Percentiles rank a stretch among this genome's conserved stretches.
phyloP scores from a whole-genome alignment of 1,284 basidiomycete species.

The Tilletiopsis washingtonensis region DNA sequence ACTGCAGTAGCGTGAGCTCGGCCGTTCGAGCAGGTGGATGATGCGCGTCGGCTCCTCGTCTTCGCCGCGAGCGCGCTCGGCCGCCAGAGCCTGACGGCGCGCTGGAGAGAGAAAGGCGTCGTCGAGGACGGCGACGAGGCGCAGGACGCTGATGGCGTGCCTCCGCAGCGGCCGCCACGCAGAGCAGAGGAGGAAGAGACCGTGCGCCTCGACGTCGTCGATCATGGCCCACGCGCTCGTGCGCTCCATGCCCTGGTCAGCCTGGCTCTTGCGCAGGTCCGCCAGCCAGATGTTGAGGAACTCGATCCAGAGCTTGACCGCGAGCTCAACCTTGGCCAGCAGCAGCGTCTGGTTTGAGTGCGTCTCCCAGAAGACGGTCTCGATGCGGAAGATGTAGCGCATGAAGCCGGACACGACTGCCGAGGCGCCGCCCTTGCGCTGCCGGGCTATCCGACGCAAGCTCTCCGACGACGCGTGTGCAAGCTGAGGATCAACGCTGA shows the following conservation, averaged over 20 bases:
- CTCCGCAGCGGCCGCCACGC: conserved; percentile 58
- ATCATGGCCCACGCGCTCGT: conserved; percentile 45
- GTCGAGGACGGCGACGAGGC: conserved; percentile 39
- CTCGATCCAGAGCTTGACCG: conserved; percentile 67
- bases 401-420: conserved; percentile 64
- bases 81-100: conserved; percentile 24
- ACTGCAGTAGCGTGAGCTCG: conserved; percentile 14
- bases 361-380: conserved; percentile 61
- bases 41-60: conserved; percentile 33
- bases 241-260: conserved; percentile 25
- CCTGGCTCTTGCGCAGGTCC: conserved; percentile 48
- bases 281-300: conserved; percentile 65
- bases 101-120: conserved; percentile 23
- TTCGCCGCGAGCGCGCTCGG: conserved; percentile 29
- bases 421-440: conserved; percentile 51
- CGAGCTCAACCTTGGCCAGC: conserved; percentile 57
- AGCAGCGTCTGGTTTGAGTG: conserved; percentile 57
- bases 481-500: conserved; percentile 68
- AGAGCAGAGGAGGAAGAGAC: conserved; percentile 65
- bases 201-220: conserved; percentile 61
- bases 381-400: conserved; percentile 68
- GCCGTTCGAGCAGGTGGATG: conserved; percentile 33
- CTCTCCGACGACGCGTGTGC: conserved; percentile 64
- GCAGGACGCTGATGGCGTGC: conserved; percentile 35
- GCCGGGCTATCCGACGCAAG: conserved; percentile 65